These are phyloP conservation scores for Monosporascus cannonballus DNA, from an alignment of 2,329 filamentous ascomycete genomes.

Conservation along the genomic window DNA sequence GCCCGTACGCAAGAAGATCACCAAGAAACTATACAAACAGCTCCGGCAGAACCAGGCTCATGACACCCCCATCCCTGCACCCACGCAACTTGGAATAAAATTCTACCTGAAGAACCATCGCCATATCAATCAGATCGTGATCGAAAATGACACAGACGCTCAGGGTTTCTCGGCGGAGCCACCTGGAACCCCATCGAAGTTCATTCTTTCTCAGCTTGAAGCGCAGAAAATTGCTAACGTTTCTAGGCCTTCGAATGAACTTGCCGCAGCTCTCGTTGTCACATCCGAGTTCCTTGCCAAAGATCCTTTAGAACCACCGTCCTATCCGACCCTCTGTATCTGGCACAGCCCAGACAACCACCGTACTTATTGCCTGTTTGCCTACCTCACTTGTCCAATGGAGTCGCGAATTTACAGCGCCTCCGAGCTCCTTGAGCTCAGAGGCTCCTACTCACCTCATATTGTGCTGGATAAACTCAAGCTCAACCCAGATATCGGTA, in stretches of 20 bases:
- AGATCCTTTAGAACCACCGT: slow-evolving; percentile 7
- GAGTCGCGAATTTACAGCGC: slow-evolving; percentile 35
- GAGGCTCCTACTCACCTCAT: slow-evolving; percentile 10
- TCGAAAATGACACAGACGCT: slow-evolving; percentile 1
- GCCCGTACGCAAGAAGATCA: slow-evolving; percentile 6
- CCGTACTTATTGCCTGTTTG: slow-evolving; percentile 35
- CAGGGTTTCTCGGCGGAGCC: neutral
- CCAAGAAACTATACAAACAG: slow-evolving; percentile 10
- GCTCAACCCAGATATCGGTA: slow-evolving; percentile 35
- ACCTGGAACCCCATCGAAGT: slow-evolving; percentile 24
- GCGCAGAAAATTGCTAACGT: slow-evolving; percentile 31
- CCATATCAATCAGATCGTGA: slow-evolving; percentile 6
- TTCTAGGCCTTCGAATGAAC: slow-evolving; percentile 20
- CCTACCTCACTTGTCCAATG: slow-evolving; percentile 35
- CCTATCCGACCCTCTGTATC: slow-evolving; percentile 33
- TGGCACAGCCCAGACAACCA: slow-evolving; percentile 29
- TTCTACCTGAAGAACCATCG: slow-evolving; percentile 14
- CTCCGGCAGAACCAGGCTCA: slow-evolving; percentile 18
- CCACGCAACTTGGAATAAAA: slow-evolving; percentile 20
- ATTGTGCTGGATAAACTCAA: slow-evolving; percentile 13
- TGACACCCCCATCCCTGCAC: slow-evolving; percentile 16
- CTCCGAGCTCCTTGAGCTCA: slow-evolving; percentile 39
- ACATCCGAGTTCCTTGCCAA: slow-evolving; percentile 9
- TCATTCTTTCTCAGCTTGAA: slow-evolving; percentile 35
- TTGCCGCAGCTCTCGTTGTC: slow-evolving; percentile 27